These are phyloP conservation scores for Rachicladosporium sp. DNA, from an alignment of 2,329 filamentous ascomycete genomes.

Conservation along the genomic window DNA sequence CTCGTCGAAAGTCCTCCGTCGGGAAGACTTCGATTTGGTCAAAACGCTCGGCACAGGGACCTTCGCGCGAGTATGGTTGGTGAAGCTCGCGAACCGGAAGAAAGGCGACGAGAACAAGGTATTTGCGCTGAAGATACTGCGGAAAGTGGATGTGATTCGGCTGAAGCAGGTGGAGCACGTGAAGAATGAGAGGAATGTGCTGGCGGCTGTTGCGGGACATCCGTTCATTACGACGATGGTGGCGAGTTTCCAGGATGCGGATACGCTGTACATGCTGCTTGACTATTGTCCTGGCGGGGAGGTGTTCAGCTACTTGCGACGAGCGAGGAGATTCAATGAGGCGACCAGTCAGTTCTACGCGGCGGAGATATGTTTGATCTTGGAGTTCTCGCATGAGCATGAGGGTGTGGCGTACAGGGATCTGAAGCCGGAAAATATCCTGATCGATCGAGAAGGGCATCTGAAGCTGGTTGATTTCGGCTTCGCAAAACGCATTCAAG, in stretches of 20 bases:
- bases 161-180: conserved; percentile 82
- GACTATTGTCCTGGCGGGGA: conserved; percentile 76
- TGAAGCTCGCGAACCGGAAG: conserved; percentile 44
- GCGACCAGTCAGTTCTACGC: conserved; percentile 68
- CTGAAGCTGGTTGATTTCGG: conserved; percentile 78
- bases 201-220: conserved; percentile 64
- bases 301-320: conserved; percentile 70
- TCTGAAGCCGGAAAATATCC: conserved; percentile 70
- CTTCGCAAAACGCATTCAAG: conserved; percentile 67
- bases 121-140: conserved; percentile 71
- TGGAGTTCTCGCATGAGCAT: conserved; percentile 69
- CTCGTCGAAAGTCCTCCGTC: conserved; percentile 33
- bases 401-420: conserved; percentile 73
- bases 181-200: conserved; percentile 67
- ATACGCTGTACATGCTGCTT: conserved; percentile 71
- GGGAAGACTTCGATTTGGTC: conserved; percentile 57
- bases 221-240: conserved; percentile 73
- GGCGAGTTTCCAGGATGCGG: conserved; percentile 66
- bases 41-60: conserved; percentile 66
- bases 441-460: conserved; percentile 65
- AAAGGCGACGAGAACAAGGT: conserved; percentile 49
- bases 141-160: conserved; percentile 57
- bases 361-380: conserved; percentile 69
- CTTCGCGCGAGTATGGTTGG: conserved; percentile 72
- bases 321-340: conserved; percentile 68